Evolutionary conservation across 2,329 filamentous ascomycete species (phyloP), one percentile per base, ranked within the genome.

Genomic region (Colletotrichum brevisporum): DNA sequence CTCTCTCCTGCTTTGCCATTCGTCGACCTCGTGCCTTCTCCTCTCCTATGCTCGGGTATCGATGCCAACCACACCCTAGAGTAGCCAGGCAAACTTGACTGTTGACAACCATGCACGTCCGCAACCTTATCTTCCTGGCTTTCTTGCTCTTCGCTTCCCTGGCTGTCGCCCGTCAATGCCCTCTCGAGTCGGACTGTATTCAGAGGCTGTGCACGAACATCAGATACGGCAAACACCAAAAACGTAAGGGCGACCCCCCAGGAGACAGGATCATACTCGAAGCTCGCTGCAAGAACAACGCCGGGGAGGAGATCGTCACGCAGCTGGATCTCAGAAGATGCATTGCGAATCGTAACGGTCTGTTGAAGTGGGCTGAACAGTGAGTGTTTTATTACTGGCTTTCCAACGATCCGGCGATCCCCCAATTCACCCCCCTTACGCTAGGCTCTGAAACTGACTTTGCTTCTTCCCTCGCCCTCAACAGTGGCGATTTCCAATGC

Each of bases 151-250:
- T 8, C 2, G 31, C 31, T 2, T 57, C 45, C 50, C 8, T 36
- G 3, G 31, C 15, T 9, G 16, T 21, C 5, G 57, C 57, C 21
- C 48, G 57, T 13, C 18, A 26, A 2, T 60, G 57, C 16, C 57
- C 57, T 0, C 15, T 43, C 31, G 57, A 60, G 16, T 60, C 57
- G 6, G 57, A 60, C 36, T 60, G 57, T 13, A 52, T 60, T 5
- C 47, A 60, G 15, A 51, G 31, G 6, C 15, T 60, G 3, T 60
- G 57, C 18, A 43, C 18, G 13, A 8, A 52, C 16, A 27, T 60
- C 57, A 52, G 27, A n/a, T 60, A 36, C 10, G 21, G 21, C 31
- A 36, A 8, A 36, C 31, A 10, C 4, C 21, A 24, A 24, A 24
- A 24, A 24, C 21, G 36, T 6, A 43, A 43, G 13, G 21, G 36